These are phyloP conservation scores for Quercus rubra DNA, from an alignment of 306 rosid genomes.

Conservation along the genomic window DNA sequence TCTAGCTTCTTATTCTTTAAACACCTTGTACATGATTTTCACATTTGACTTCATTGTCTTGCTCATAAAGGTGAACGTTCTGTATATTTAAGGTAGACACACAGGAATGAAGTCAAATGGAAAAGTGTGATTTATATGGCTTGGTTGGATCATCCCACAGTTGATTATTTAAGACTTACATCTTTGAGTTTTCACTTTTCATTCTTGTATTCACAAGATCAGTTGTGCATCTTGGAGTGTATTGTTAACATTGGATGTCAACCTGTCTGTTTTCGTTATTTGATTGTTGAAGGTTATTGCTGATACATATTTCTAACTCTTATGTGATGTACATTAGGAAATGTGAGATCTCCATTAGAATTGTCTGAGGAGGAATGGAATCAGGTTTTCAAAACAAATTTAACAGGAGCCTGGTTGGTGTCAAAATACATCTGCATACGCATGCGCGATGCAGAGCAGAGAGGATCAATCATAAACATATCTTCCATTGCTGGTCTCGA, in stretches of 20 bases:
- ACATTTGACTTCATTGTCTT: no score
- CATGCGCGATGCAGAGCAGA: slow-evolving; percentile 44
- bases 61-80: no score
- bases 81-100: no score
- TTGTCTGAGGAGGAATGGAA: slow-evolving; percentile 75
- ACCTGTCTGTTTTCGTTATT: background rate
- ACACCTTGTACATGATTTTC: no score
- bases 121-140: no score
- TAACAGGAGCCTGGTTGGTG: slow-evolving; percentile 70
- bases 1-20: no score
- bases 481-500: slow-evolving; percentile 59
- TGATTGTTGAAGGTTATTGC: background rate
- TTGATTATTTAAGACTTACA: background rate
- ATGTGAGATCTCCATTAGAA: slow-evolving; percentile 51
- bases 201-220: background rate
- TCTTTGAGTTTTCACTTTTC: background rate
- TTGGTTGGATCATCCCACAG: background rate
- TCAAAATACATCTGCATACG: slow-evolving; percentile 53
- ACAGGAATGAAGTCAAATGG: no score
- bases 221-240: background rate
- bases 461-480: slow-evolving; percentile 74
- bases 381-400: slow-evolving; percentile 44
- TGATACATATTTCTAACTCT: background rate
- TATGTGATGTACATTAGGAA: slow-evolving; percentile 35
- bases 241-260: no score